phyloP scores from a whole-genome alignment of 192 early-diverging fungal species.

The Phycomyces nitens region DNA sequence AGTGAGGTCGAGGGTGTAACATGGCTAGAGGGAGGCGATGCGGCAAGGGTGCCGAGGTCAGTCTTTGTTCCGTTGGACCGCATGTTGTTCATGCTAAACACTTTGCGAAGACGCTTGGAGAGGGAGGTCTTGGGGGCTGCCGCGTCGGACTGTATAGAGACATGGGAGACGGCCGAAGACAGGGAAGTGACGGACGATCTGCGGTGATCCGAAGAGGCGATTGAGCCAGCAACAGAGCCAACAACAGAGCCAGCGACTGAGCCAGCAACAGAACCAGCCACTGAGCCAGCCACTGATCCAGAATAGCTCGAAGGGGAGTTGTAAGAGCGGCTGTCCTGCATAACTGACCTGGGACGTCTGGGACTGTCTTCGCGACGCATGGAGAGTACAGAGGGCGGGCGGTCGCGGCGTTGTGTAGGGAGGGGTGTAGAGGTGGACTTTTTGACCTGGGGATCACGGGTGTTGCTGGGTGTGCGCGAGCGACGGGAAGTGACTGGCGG shows the following conservation, averaged over 20 bases:
- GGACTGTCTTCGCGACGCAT: background rate
- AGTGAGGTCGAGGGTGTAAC: background rate
- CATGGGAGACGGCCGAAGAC: background rate
- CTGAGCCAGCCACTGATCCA: slow-evolving; percentile 1
- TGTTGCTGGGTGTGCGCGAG: background rate
- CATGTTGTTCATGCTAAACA: slow-evolving; percentile 33
- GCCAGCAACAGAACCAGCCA: background rate
- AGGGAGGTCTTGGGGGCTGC: slow-evolving; percentile 26
- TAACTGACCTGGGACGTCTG: background rate
- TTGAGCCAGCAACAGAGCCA: slow-evolving; percentile 6
- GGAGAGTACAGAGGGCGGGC: background rate
- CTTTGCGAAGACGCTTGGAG: slow-evolving; percentile 24
- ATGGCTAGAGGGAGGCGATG: slow-evolving; percentile 1
- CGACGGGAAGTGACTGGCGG: background rate
- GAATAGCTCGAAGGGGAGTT: background rate
- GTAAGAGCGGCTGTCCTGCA: background rate
- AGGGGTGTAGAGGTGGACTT: slow-evolving; percentile 5
- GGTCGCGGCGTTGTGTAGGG: background rate
- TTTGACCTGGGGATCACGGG: background rate
- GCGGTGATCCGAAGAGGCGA: background rate
- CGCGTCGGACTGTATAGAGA: slow-evolving; percentile 21
- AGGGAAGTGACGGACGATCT: slow-evolving; percentile 20
- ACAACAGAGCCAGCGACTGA: slow-evolving; percentile 1
- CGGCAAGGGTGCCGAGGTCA: slow-evolving; percentile 4
- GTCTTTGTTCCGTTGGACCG: slow-evolving; percentile 9